Evolutionary conservation across 768 basidiomycete species (phyloP).

Genomic region (Xerocomus spinulosus): DNA sequence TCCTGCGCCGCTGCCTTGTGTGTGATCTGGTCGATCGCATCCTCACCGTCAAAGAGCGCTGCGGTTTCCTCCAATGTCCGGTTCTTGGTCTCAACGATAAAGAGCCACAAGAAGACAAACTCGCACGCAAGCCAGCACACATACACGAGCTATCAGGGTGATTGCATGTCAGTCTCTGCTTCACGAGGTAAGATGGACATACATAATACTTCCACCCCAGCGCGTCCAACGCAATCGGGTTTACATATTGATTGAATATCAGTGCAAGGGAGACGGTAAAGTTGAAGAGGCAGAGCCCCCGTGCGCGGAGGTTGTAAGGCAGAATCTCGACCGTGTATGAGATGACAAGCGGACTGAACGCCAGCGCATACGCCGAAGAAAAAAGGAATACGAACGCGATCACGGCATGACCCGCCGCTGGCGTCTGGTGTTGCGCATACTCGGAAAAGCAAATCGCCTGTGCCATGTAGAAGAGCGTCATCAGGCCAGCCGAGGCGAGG

Average conservation of each 20-base stretch:
- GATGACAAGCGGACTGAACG: constrained; percentile 70
- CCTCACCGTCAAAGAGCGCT: constrained; percentile 64
- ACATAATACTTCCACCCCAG: constrained; percentile 48
- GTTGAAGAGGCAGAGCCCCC: constrained; percentile 75
- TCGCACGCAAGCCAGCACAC: constrained; percentile 18
- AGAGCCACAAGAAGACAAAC: constrained; percentile 12
- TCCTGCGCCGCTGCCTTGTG: constrained; percentile 8
- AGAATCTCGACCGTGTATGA: constrained; percentile 71
- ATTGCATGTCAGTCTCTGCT: not conserved
- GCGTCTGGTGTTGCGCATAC: constrained; percentile 42
- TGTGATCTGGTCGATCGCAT: constrained; percentile 15
- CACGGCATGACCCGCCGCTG: constrained; percentile 47
- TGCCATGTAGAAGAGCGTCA: constrained; percentile 60
- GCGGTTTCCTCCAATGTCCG: constrained; percentile 71
- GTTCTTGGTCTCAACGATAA: constrained; percentile 21
- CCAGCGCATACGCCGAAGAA: constrained; percentile 54
- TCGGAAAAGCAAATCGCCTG: constrained; percentile 65
- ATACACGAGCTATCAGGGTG: constrained; percentile 37
- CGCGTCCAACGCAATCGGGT: constrained; percentile 62
- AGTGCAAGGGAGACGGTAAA: constrained; percentile 58
- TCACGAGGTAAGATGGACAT: not conserved
- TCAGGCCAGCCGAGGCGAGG: constrained; percentile 51
- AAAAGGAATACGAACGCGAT: constrained; percentile 56
- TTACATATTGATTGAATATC: constrained; percentile 77
- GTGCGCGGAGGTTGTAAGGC: constrained; percentile 75